Conservation (phyloP, 2,329 filamentous ascomycete genomes). For the Pyrenochaeta sp. region DNA sequence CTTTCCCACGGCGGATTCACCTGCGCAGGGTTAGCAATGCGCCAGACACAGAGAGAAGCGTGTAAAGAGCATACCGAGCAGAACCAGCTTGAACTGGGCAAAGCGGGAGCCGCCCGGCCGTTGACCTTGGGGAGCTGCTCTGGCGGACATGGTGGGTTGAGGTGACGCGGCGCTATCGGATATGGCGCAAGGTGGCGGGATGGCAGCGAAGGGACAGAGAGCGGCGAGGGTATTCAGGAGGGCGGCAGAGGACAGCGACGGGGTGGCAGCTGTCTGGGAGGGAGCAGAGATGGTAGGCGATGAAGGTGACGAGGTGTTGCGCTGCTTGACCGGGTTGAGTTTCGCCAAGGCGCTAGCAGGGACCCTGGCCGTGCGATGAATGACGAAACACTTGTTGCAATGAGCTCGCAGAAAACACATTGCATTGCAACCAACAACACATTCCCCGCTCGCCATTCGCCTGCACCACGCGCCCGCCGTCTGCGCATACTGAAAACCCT, state of each 20-base stretch:
- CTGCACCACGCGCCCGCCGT: too few species aligned
- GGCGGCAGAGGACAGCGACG: constrained; percentile 3
- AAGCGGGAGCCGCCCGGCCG: constrained; percentile 76
- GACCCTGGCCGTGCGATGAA: too few species aligned
- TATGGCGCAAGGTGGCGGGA: constrained; percentile 6
- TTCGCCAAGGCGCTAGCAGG: too few species aligned
- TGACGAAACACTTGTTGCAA: constrained; percentile 24
- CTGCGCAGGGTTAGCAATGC: constrained; percentile 58
- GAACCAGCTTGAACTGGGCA: constrained; percentile 98
- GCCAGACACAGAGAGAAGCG: too few species aligned
- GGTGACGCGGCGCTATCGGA: constrained; percentile 32
- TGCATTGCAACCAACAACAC: constrained; percentile 1
- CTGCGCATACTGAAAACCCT: too few species aligned
- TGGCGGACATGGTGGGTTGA: constrained; percentile 74
- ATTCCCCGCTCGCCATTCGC: background rate
- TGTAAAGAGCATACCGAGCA: constrained; percentile 74
- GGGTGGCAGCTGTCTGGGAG: constrained; percentile 9
- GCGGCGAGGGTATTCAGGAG: constrained; percentile 5
- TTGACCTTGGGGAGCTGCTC: constrained; percentile 76
- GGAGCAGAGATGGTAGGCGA: constrained; percentile 10
- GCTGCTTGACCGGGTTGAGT: too few species aligned
- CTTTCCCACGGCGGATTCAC: constrained; percentile 99
- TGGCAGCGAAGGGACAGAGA: constrained; percentile 3
- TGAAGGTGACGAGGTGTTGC: constrained; percentile 22
- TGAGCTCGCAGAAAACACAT: constrained; percentile 3